A percentile compares a stretch with the other conserved stretches of the same genome.
These are phyloP conservation scores for Zasmidium citrigriseum DNA, from an alignment of 2,329 filamentous ascomycete genomes.

Conservation along the genomic window DNA sequence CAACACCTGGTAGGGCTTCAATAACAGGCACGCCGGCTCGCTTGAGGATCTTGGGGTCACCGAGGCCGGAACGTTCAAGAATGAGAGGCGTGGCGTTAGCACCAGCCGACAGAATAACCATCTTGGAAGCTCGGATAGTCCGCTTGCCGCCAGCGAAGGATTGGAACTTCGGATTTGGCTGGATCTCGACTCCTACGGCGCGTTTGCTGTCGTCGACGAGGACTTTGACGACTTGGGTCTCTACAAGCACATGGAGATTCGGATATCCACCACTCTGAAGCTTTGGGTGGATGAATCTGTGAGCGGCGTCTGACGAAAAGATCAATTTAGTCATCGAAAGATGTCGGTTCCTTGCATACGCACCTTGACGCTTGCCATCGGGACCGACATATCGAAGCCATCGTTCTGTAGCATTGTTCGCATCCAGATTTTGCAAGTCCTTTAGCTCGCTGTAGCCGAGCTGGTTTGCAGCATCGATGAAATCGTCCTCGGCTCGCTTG, in stretches of 20 bases:
- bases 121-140: constrained; percentile 53
- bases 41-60: constrained; percentile 31
- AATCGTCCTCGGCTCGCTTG: constrained; percentile 47
- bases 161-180: constrained; percentile 39
- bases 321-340: background rate
- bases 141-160: constrained; percentile 6
- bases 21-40: constrained; percentile 31
- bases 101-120: constrained; percentile 62
- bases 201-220: constrained; percentile 37
- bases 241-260: constrained; percentile 61
- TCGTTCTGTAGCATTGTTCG: constrained; percentile 44
- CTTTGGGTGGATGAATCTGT: constrained; percentile 56
- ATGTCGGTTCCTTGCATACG: background rate
- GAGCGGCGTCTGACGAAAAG: constrained; percentile 51
- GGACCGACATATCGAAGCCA: constrained; percentile 53
- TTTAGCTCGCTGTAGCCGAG: constrained; percentile 55
- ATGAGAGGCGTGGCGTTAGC: constrained; percentile 58
- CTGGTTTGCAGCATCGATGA: constrained; percentile 50
- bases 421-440: constrained; percentile 56
- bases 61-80: constrained; percentile 64
- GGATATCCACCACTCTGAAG: constrained; percentile 52
- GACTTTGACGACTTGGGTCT: constrained; percentile 54
- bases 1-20: constrained; percentile 10
- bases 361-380: constrained; percentile 54
- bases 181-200: constrained; percentile 61